phyloP scores from a whole-genome alignment of 2,329 filamentous ascomycete species.

The Fonsecaea multimorphosa region DNA sequence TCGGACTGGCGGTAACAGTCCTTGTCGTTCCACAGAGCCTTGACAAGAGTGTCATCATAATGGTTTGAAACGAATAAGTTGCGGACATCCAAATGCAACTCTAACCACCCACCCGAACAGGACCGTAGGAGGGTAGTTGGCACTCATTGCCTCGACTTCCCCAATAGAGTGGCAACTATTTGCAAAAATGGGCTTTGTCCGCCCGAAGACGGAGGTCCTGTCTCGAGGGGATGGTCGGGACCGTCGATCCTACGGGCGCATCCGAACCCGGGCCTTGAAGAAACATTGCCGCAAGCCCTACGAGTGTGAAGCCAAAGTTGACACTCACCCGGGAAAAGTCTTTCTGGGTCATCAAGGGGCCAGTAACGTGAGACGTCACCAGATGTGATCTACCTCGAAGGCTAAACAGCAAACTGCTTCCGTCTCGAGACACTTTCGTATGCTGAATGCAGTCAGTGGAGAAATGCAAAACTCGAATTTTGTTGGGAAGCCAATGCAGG shows the following conservation, averaged over 20 bases:
- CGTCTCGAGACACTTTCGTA: not conserved
- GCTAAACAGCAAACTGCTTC: not conserved
- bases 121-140: no score
- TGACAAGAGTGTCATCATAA: not conserved
- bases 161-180: not conserved
- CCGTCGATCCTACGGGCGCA: constrained; percentile 2
- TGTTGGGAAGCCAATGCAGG: constrained; percentile 3
- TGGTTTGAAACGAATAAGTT: not conserved
- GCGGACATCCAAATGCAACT: not conserved
- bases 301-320: not conserved
- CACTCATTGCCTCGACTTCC: no score
- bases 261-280: not conserved
- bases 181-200: not conserved
- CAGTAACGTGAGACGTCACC: not conserved
- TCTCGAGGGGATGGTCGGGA: not conserved
- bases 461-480: not conserved
- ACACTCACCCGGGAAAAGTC: not conserved
- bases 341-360: not conserved
- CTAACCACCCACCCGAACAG: not conserved
- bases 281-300: not conserved
- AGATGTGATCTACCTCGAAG: not conserved
- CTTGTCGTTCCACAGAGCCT: not conserved
- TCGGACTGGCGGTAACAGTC: not conserved
- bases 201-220: not conserved
- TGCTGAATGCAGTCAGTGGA: not conserved